Base-by-base conservation (phyloP, 2,329 filamentous ascomycete species). In the Pseudocercospora eumusae region DNA sequence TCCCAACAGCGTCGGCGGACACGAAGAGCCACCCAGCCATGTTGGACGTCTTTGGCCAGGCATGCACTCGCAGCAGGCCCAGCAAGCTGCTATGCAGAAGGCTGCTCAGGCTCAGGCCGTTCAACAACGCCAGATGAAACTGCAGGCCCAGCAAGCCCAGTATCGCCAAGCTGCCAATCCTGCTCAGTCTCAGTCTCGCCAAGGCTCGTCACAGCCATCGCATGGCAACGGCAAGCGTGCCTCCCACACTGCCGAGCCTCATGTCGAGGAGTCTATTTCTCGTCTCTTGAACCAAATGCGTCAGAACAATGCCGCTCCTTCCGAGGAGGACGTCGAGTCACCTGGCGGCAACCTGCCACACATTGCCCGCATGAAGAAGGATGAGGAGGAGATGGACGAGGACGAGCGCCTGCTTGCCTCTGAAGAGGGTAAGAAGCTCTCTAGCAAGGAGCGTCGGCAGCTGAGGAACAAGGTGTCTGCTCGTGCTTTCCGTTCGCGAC, bases 391-490 rank as follows among this genome's bases (percentile, higher is more conserved):
- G 57, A 98, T 99, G 93, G 95, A 99, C 70, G 93, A 97, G 76
- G 95, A 98, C 71, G 95, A 98, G 82, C 86, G 91, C 68, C 83
- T 97, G 9, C 83, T 97, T 53, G 92, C 92, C n/a, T 97, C 92
- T 64, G 95, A 99, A 73, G 93, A 97, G 79, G 95, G 93, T 72
- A 99, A 99, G 88, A 97, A 97, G 82, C 85, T 99, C n/a, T 95
- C 88, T 78, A 96, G 92, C 82, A 98, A 98, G 81, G 93, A 98
- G 79, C 88, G 95, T 64, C 88, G 95, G 69, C 95, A 98, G 78
- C 84, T 99, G n/a, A 87, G 95, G 67, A 99, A 99, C 85, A 99
- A 99, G 80, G 95, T 99, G 4, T 99, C 95, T 45, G 95, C 95
- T 65, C 91, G 95, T 69, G 93, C 93, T 56, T 99, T 99, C 87